These are phyloP conservation scores for Xylariaceae sp. DNA, from an alignment of 2,329 filamentous ascomycete species.

Conservation along the genomic window DNA sequence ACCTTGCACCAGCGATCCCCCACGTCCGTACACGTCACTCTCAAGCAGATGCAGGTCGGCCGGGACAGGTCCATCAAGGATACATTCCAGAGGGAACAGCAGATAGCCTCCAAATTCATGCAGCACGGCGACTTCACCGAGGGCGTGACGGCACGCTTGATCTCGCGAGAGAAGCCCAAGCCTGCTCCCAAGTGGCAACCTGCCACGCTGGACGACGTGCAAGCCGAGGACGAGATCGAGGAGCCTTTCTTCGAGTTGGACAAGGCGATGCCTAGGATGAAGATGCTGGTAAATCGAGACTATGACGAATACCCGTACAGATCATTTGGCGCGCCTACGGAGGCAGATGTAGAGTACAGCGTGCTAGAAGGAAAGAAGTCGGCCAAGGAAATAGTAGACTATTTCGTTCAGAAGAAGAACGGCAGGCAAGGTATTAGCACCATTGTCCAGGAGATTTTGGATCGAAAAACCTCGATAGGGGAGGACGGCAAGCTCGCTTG, in stretches of 20 bases:
- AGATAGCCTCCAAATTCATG: constrained; percentile 87
- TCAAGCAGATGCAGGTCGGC: constrained; percentile 77
- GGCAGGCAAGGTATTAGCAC: constrained; percentile 66
- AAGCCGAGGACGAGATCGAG: constrained; percentile 48
- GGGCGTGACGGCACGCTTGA: constrained; percentile 78
- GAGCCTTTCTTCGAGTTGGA: constrained; percentile 64
- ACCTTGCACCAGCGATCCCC: constrained; percentile 78
- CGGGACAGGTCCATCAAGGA: constrained; percentile 74
- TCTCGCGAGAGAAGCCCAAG: constrained; percentile 54
- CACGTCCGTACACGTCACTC: constrained; percentile 77
- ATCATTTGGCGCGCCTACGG: constrained; percentile 68
- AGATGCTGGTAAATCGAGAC: constrained; percentile 58
- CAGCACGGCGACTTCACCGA: constrained; percentile 83
- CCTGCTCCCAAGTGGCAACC: constrained; percentile 72
- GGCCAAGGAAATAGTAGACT: constrained; percentile 56
- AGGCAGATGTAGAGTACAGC: constrained; percentile 53
- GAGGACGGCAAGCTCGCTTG: constrained; percentile 41
- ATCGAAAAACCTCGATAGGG: constrained; percentile 54
- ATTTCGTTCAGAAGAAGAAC: constrained; percentile 56
- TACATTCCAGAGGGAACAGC: constrained; percentile 81
- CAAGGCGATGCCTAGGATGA: constrained; percentile 44
- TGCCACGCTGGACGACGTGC: constrained; percentile 64
- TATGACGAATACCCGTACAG: constrained; percentile 72
- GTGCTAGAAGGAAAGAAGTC: constrained; percentile 39
- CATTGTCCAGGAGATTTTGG: constrained; percentile 65